phyloP scores from a whole-genome alignment of 2,329 filamentous ascomycete species.

The Calonectria pteridis region DNA sequence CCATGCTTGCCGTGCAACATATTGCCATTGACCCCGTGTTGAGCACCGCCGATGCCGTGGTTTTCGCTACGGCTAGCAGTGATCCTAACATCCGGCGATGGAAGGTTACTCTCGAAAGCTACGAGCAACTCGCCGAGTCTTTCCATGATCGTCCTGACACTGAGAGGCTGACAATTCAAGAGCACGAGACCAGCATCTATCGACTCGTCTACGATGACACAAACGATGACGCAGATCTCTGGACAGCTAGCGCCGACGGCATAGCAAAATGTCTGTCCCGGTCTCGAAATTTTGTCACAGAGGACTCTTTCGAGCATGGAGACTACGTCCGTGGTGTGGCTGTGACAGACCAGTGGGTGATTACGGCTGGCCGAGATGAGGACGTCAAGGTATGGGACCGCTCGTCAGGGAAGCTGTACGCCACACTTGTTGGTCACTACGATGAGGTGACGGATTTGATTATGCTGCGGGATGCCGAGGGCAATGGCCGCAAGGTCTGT shows the following conservation, averaged over 20 bases:
- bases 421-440: constrained; percentile 85
- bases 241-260: constrained; percentile 94
- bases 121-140: constrained; percentile 66
- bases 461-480: constrained; percentile 62
- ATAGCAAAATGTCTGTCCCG: constrained; percentile 84
- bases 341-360: constrained; percentile 80
- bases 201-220: constrained; percentile 77
- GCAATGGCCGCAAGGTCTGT: constrained; percentile 65
- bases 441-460: constrained; percentile 91
- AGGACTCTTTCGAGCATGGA: constrained; percentile 82
- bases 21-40: constrained; percentile 80
- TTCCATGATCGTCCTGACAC: constrained; percentile 55
- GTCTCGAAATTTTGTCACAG: constrained; percentile 74
- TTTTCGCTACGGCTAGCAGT: constrained; percentile 84
- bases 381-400: constrained; percentile 91
- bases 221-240: constrained; percentile 78
- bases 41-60: constrained; percentile 61
- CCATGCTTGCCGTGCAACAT: constrained; percentile 83
- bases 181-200: constrained; percentile 94
- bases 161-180: constrained; percentile 70
- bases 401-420: constrained; percentile 77
- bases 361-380: constrained; percentile 93
- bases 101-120: constrained; percentile 68
- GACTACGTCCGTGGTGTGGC: constrained; percentile 91
- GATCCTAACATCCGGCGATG: constrained; percentile 85